A percentile compares a stretch with the other conserved stretches of the same genome.
These are phyloP conservation scores for Populus ilicifolia DNA, from an alignment of 345 rosid species.

Conservation along the genomic window DNA sequence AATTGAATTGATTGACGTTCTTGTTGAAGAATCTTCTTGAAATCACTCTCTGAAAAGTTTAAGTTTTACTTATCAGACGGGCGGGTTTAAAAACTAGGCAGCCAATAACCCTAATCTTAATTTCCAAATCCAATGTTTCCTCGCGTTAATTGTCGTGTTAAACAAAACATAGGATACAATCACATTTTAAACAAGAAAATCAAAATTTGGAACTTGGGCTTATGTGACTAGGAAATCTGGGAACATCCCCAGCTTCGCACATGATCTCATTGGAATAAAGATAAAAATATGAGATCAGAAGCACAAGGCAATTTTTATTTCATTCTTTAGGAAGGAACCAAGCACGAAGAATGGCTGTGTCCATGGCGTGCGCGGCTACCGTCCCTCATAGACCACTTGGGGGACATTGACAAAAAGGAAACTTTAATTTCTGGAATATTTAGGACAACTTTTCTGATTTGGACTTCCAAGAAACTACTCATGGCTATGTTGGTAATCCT, in stretches of 20 bases:
- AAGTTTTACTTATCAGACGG: too few relatives aligned
- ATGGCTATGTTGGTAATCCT: too few relatives aligned
- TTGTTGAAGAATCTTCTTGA: too few relatives aligned
- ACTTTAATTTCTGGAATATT: not conserved
- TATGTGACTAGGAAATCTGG: not conserved
- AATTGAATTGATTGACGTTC: too few relatives aligned
- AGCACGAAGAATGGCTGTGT: not conserved
- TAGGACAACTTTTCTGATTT: not conserved
- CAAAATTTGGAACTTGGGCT: not conserved
- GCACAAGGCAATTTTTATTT: not conserved
- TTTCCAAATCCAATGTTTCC: too few relatives aligned
- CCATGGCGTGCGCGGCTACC: not conserved
- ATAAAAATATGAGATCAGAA: not conserved
- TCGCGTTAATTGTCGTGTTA: not conserved
- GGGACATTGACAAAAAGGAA: not conserved
- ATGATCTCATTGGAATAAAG: not conserved
- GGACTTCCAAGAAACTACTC: too few relatives aligned
- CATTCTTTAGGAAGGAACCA: not conserved
- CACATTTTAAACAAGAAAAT: not conserved
- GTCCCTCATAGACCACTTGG: not conserved
- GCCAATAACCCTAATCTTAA: too few relatives aligned
- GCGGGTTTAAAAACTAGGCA: too few relatives aligned
- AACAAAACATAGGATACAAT: not conserved
- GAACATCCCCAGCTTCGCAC: not conserved
- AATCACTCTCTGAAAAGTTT: too few relatives aligned